Base-by-base conservation (phyloP, 2,329 filamentous ascomycete species). In the Fusarium dimerum region DNA sequence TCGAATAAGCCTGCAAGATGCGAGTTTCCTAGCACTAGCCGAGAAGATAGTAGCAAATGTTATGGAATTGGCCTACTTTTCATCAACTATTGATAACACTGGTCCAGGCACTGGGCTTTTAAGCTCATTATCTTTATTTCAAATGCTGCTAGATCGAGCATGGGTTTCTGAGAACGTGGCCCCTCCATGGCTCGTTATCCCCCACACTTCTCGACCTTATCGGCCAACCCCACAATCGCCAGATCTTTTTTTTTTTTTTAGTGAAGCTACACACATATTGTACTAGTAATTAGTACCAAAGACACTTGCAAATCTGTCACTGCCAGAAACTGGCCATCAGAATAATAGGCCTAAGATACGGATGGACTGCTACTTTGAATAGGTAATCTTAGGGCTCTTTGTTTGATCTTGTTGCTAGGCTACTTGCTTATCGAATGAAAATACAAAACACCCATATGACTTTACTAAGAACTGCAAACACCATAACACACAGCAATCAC, bases 171-270 rank as follows among this genome's bases (percentile, higher is more conserved):
- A 26, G 20, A 15, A 36, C 32, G 9, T 12, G 32, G 32, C 11
- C 32, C 32, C 10, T 36, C 50, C 51, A 48, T 50, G 46, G 48
- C 40, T 36, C 43, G 38, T 42, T 46, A 42, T 55, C 51, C 62
- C 60, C 57, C 62, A 55, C 52, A 59, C 43, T 36, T 48, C 50
- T 48, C 50, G 50, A 55, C 55, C 62, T 58, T 58, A 49, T 57
- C 45, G 49, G 47, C 42, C 40, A 56, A 63, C 63, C 50, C 61
- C 61, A 65, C 57, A 63, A 50, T 46, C 44, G 32, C 29, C 48
- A 55, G 53, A 60, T 60, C 48, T 40, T 46, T 41, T 32, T 26
- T n/a, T n/a, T n/a, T n/a, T n/a, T n/a, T n/a, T n/a, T n/a, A n/a
- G n/a, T n/a, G n/a, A n/a, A n/a, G n/a, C n/a, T n/a, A n/a, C n/a